Evolutionary conservation across 805 yeast genomes (phyloP).

Genomic region (Zygosaccharomyces kombuchaensis): DNA sequence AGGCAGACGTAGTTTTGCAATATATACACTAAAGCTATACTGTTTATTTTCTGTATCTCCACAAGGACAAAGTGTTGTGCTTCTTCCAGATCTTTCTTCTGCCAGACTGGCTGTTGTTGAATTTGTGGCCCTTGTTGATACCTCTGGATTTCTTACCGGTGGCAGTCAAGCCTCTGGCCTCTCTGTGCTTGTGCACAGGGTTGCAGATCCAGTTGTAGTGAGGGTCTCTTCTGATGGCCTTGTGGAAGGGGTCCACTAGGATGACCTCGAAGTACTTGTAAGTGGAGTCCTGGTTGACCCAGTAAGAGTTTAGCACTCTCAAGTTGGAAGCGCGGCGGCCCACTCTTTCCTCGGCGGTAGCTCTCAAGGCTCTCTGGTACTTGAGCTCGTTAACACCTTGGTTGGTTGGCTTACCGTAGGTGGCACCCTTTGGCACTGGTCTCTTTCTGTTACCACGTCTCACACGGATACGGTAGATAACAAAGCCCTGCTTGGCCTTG

Average conservation of each 20-base stretch:
- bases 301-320: slow-evolving; percentile 99
- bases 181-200: slow-evolving; percentile 99
- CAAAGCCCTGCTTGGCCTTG: slow-evolving; percentile 99
- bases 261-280: slow-evolving; percentile 99
- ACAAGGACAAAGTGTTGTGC: slow-evolving; percentile 95
- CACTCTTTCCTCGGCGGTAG: slow-evolving; percentile 99
- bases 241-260: slow-evolving; percentile 95
- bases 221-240: slow-evolving; percentile 98
- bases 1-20: slow-evolving; percentile 5
- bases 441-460: slow-evolving; percentile 99
- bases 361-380: slow-evolving; percentile 97
- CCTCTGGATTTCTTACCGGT: slow-evolving; percentile 99
- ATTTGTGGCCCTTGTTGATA: slow-evolving; percentile 99
- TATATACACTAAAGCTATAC: slow-evolving; percentile 6
- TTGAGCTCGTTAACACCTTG: slow-evolving; percentile 99
- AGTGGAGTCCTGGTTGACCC: slow-evolving; percentile 99
- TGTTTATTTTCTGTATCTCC: slow-evolving; percentile 94
- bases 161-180: slow-evolving; percentile 97
- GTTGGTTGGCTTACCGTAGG: slow-evolving; percentile 99
- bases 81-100: slow-evolving; percentile 99
- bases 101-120: slow-evolving; percentile 97
- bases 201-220: slow-evolving; percentile 99
- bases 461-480: slow-evolving; percentile 97
- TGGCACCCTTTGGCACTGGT: slow-evolving; percentile 99
- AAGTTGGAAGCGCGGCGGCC: slow-evolving; percentile 98